phyloP scores from a whole-genome alignment of 1,284 basidiomycete genomes.

The Baeospora myosura region DNA sequence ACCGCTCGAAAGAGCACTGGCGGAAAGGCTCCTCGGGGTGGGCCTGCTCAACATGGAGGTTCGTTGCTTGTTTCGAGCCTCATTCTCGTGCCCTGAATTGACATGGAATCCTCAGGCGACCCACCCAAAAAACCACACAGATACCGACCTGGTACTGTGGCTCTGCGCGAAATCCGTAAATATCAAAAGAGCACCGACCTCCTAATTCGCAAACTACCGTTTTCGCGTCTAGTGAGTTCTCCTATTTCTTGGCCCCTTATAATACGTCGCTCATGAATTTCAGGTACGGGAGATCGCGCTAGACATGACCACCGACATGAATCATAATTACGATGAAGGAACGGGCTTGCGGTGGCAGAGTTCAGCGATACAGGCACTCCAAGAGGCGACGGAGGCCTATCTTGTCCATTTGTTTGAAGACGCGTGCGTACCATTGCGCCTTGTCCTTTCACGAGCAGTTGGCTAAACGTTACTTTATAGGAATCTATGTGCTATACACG shows the following conservation, averaged over 20 bases:
- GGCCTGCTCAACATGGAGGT: conserved; percentile 12
- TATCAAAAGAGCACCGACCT: conserved; percentile 92
- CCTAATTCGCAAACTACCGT: conserved; percentile 81
- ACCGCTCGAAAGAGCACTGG: conserved; percentile 77
- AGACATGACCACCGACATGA: conserved; percentile 76
- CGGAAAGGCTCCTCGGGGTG: conserved; percentile 36
- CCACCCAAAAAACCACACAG: conserved; percentile 45
- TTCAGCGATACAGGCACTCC: conserved; percentile 82
- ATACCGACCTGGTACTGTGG: conserved; percentile 83
- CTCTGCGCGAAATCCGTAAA: conserved; percentile 85
- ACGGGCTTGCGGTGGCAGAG: conserved; percentile 89
- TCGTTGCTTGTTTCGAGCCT: conserved; percentile 11
- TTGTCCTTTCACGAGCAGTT: not conserved
- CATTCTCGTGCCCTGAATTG: not conserved
- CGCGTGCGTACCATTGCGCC: conserved; percentile 57
- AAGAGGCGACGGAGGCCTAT: conserved; percentile 93
- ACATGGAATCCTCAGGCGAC: conserved; percentile 7
- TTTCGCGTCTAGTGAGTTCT: conserved; percentile 77
- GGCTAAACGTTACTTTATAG: conserved; percentile 29
- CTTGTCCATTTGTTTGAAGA: conserved; percentile 94
- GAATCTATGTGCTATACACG: conserved; percentile 95
- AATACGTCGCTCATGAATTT: conserved; percentile 7
- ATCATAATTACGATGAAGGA: conserved; percentile 46
- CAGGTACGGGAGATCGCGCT: conserved; percentile 89
- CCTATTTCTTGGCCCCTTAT: not conserved